Percentiles rank a stretch among this genome's conserved stretches.
phyloP scores from a whole-genome alignment of 441 rosid species.

The Mallotus repandus region DNA sequence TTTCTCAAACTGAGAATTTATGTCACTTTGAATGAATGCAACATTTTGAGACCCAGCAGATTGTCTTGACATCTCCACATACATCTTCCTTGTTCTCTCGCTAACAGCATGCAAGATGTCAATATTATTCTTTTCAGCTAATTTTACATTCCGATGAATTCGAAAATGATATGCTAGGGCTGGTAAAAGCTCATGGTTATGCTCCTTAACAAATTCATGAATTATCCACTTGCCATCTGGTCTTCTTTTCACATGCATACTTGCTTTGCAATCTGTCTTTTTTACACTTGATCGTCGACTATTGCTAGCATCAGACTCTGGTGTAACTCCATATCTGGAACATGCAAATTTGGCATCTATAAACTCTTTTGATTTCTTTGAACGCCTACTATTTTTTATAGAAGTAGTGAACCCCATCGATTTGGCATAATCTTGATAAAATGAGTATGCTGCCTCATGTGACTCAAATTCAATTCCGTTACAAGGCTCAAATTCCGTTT shows the following conservation, averaged over 20 bases:
- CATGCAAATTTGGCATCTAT: constrained; percentile 89
- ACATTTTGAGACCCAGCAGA: constrained; percentile 61
- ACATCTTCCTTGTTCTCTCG: constrained; percentile 78
- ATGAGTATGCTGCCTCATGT: constrained; percentile 72
- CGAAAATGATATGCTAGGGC: constrained; percentile 79
- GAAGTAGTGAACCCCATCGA: constrained; percentile 81
- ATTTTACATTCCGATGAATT: constrained; percentile 69
- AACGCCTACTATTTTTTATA: constrained; percentile 77
- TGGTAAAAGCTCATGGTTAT: constrained; percentile 81
- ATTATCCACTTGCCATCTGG: constrained; percentile 81
- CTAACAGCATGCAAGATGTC: constrained; percentile 85
- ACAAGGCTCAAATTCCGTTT: constrained; percentile 58
- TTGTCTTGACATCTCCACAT: constrained; percentile 83
- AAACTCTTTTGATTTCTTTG: constrained; percentile 74
- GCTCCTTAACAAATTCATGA: constrained; percentile 75
- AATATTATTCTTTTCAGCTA: constrained; percentile 77
- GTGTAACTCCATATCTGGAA: constrained; percentile 75
- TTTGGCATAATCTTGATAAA: constrained; percentile 79
- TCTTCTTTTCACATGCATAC: constrained; percentile 89
- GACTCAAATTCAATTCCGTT: constrained; percentile 81
- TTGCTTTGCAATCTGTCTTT: constrained; percentile 81
- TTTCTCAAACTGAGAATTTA: constrained; percentile 52
- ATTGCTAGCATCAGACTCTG: constrained; percentile 68
- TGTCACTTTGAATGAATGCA: constrained; percentile 35
- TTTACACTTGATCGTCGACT: constrained; percentile 68